Conservation (phyloP, 2,329 filamentous ascomycete genomes). For the Penicillium griseofulvum region DNA sequence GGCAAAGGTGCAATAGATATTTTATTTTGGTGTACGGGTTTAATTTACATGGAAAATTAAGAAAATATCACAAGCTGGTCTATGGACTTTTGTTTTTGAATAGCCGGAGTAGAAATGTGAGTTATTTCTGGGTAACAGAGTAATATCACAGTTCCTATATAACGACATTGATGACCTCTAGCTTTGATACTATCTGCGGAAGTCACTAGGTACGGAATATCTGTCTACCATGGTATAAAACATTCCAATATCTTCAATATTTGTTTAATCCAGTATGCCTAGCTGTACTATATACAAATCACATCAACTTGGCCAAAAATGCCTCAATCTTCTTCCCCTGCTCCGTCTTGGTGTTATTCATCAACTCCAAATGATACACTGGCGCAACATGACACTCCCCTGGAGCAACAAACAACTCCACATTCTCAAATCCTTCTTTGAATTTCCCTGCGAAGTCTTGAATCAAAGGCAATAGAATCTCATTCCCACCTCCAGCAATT, state of each 20-base stretch:
- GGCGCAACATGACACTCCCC: slow-evolving; percentile 45
- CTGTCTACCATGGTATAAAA: too few relatives aligned
- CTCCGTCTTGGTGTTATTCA: slow-evolving; percentile 36
- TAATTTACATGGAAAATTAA: not conserved
- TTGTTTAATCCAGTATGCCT: not conserved
- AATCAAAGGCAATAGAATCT: slow-evolving; percentile 58
- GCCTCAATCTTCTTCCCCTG: slow-evolving; percentile 41
- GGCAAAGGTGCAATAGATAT: not conserved
- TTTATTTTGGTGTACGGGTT: not conserved
- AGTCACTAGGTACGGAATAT: not conserved
- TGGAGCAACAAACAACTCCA: slow-evolving; percentile 37
- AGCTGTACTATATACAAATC: not conserved
- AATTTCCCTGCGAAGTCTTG: slow-evolving; percentile 50
- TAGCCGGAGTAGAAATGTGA: too few relatives aligned
- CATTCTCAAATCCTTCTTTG: slow-evolving; percentile 37
- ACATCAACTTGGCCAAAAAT: slow-evolving; percentile 32
- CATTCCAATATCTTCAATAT: not conserved
- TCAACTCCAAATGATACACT: slow-evolving; percentile 40
- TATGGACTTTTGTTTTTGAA: not conserved
- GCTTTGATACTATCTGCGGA: not conserved
- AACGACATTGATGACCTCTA: too few relatives aligned
- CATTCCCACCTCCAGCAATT: slow-evolving; percentile 55
- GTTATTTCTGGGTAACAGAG: too few relatives aligned
- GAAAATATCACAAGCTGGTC: not conserved
- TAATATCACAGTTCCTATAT: too few relatives aligned